These are phyloP conservation scores for Casaregolazyma lundiana DNA, from an alignment of 1,139 yeast genomes.

Conservation along the genomic window DNA sequence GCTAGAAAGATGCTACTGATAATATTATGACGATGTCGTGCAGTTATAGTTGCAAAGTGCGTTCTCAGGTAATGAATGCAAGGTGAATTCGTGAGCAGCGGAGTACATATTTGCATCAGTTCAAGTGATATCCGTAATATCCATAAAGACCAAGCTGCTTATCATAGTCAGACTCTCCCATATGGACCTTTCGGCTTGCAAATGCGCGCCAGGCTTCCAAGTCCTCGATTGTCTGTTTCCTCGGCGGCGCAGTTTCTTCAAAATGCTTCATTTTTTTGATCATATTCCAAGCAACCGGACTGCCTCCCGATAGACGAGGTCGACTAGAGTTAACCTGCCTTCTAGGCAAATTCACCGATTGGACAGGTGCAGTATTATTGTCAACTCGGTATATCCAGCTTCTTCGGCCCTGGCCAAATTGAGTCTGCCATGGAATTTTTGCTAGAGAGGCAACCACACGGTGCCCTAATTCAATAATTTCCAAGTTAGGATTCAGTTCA, in stretches of 20 bases:
- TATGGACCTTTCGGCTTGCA: conserved; percentile 33
- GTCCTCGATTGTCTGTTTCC: conserved; percentile 1
- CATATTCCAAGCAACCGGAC: neutral
- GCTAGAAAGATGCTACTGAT: no score
- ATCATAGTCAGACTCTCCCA: conserved; percentile 31
- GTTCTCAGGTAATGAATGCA: no score
- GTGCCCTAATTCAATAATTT: conserved; percentile 37
- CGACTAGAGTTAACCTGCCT: conserved; percentile 8
- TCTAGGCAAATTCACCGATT: conserved; percentile 14
- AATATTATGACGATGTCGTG: no score
- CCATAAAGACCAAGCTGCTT: conserved; percentile 35
- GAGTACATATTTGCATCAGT: no score
- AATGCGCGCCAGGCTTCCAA: conserved; percentile 24
- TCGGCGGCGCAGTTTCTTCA: conserved; percentile 3
- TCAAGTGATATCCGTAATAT: conserved; percentile 30
- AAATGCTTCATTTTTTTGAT: neutral
- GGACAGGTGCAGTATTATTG: neutral
- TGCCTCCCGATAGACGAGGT: neutral
- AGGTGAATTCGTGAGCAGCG: no score
- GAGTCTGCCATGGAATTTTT: conserved; percentile 36
- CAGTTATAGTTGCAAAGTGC: no score
- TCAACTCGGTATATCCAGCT: conserved; percentile 50
- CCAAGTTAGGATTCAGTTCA: conserved; percentile 34
- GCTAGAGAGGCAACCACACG: conserved; percentile 30
- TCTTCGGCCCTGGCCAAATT: conserved; percentile 69